Evolutionary conservation across 2,329 filamentous ascomycete species (phyloP), one percentile per base, ranked within the genome.

Genomic region (Rhynchosporium agropyri): DNA sequence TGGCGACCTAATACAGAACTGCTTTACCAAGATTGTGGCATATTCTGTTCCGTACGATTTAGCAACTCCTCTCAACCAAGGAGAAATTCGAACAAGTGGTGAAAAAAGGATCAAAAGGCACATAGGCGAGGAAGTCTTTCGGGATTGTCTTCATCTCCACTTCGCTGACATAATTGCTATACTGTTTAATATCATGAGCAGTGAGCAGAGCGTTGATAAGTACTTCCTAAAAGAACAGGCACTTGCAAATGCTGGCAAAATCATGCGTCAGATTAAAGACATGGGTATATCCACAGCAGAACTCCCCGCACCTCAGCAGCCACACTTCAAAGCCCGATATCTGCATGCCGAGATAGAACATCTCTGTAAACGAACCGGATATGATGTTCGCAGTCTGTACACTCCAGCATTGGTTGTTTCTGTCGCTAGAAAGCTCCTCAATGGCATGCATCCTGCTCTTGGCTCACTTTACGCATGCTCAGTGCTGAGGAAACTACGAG

Each of bases 391-490:
- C 58, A 81, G 76, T 4, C 81, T 96, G 12, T 97, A 92, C 90
- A 91, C 87, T 0, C 85, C 92, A 5, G 83, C 89, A 3, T 78
- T 93, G 46, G 87, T 92, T 57, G 84, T 88, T 0, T 89, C 87
- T 63, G 83, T 96, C 31, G 86, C 90, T 59, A 86, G 96, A 58
- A 88, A 84, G 66, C 81, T 99, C 2, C 79, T 99, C 60, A 89
- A 92, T 73, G 89, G 88, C 1, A 89, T 97, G 20, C 88, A 96
- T 71, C 84, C 89, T 26, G 90, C 92, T 0, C 79, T 98, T 5
- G 96, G 95, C 0, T 90, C 95, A 26, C 79, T 97, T 4, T 90
- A 97, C 75, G 89, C 91, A 43, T 95, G 92, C 73, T 89, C 92
- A 1, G 87, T 97, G 3, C 83, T 99, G 58, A 88, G 93, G 45